A percentile compares a stretch with the other conserved stretches of the same genome.
Conservation (phyloP, 345 rosid genomes). For the Rhodomyrtus tomentosa region DNA sequence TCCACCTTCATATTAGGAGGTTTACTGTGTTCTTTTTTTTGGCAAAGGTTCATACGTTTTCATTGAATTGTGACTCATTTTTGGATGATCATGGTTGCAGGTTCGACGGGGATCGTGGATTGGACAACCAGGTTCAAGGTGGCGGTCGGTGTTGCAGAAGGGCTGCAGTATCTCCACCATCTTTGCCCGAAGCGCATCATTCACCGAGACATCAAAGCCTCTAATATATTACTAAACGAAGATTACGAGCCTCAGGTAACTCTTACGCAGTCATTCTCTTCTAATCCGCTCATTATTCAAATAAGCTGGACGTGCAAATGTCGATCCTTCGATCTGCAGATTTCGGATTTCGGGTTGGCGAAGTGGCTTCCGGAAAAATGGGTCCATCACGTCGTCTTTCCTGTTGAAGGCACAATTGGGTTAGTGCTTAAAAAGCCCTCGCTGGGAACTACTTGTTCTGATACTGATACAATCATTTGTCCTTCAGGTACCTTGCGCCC, state of each 20-base stretch:
- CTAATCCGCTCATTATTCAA: not conserved
- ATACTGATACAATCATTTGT: not conserved
- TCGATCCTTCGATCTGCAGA: conserved; percentile 15
- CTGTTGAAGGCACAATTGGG: conserved; percentile 97
- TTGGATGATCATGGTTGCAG: conserved; percentile 18
- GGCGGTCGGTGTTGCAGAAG: conserved; percentile 65
- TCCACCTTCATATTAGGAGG: not conserved
- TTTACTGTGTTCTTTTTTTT: not conserved
- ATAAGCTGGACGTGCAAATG: not conserved
- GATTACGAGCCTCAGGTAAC: conserved; percentile 74
- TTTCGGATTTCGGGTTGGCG: conserved; percentile 79
- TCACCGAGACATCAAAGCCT: conserved; percentile 89
- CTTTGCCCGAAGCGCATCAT: conserved; percentile 78
- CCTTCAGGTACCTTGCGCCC: conserved; percentile 73
- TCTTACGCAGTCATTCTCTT: not conserved
- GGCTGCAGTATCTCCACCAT: conserved; percentile 77
- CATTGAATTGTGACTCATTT: not conserved
- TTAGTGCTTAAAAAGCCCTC: conserved; percentile 6
- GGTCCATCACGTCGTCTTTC: conserved; percentile 72
- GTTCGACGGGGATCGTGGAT: conserved; percentile 30
- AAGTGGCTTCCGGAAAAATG: conserved; percentile 97
- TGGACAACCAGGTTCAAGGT: conserved; percentile 74
- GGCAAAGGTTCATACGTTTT: not conserved
- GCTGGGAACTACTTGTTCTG: not conserved
- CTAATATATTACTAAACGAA: conserved; percentile 66